Base-by-base conservation (phyloP, 2,329 filamentous ascomycete species). In the Pseudocercospora vitis region DNA sequence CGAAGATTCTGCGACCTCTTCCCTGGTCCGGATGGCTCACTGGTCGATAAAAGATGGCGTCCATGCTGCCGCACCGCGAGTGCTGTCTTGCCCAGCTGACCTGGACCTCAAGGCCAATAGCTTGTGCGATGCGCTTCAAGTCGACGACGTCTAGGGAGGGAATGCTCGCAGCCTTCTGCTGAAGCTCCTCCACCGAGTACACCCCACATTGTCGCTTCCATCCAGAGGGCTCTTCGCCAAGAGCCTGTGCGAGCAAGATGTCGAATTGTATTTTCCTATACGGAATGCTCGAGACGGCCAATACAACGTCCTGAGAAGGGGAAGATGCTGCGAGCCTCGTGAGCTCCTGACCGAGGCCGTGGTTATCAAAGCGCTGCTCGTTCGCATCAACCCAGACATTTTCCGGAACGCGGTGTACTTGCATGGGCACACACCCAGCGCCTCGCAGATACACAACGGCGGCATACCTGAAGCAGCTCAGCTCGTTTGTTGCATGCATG, bases 401-500 rank as follows among this genome's bases (percentile, higher is more conserved):
- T n/a, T n/a, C 16, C 8, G 28, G 28, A 12, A 57, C 21, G 14
- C 49, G 16, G n/a, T 48, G 23, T 2, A 39, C 18, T n/a, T 42
- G 29, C 35, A 40, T 40, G 18, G 35, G 35, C 12, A 12, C 26
- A 14, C 5, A 18, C 6, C 21, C 48, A 6, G 24, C 19, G 6
- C 46, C n/a, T 26, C 44, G 35, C 32, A 39, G 31, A n/a, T 52
- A 37, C 7, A 57, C 32, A 6, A 55, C 26, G 12, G 48, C 55
- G 11, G 47, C 32, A 37, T 57, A 57, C 16, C 55, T 48, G 32
- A 48, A 57, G 16, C 39, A 42, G 42, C 51, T 57, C 8, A 57
- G 52, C 29, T 57, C 55, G 33, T 57, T 57, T 19, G 51, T 55
- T 7, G 55, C 51, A 26, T 29, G 18, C 55, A 57, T 57, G 47